Base-by-base conservation (phyloP, 257 asterid genomes). In the Scutellaria galericulata region DNA sequence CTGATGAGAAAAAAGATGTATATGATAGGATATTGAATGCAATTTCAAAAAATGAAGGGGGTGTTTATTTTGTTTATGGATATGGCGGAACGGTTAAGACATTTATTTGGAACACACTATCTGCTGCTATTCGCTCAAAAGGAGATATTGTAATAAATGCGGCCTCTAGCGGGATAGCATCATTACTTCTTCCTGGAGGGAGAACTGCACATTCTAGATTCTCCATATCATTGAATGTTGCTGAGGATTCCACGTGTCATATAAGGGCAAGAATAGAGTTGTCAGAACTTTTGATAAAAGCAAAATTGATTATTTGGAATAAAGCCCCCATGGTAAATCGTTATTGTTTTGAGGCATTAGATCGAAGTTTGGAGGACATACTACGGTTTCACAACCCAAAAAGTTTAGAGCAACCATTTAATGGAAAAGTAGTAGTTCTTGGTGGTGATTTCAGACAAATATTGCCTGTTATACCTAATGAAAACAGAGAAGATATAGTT, bases 221-320 rank as follows among this genome's bases (percentile, higher is more conserved):
- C 37, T 2, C 66, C 4, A 59, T 59, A 9, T 47, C 66, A 1
- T 5, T 59, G 1, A 59, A 59, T 13, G 7, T 37, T 14, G n/a
- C 6, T 37, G 65, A 59, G 1, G 15, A 37, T 5, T 59, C 9
- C 1, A 59, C 65, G 0, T 59, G 48, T 11, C 11, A 59, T 40
- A 37, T 59, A 5, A 37, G 13, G 0, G 20, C 3, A 35, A 20
- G 20, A 1, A 11, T 5, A 7, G 1, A 5, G 0, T 1, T 15
- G 0, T 22, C 66, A 1, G 47, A 13, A 5, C 5, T 59, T 0
- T 11, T 59, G 9, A 1, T 6, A 5, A 59, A 37, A 4, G 0
- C 46, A 1, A 59, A 35, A 3, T 77, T 37, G 83, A 59, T 59
- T 3, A 59, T 59, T 10, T 59, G 24, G 66, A 47, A 59, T 13